These are phyloP conservation scores for Venturia pyrina DNA, from an alignment of 2,329 filamentous ascomycete species.

Conservation along the genomic window DNA sequence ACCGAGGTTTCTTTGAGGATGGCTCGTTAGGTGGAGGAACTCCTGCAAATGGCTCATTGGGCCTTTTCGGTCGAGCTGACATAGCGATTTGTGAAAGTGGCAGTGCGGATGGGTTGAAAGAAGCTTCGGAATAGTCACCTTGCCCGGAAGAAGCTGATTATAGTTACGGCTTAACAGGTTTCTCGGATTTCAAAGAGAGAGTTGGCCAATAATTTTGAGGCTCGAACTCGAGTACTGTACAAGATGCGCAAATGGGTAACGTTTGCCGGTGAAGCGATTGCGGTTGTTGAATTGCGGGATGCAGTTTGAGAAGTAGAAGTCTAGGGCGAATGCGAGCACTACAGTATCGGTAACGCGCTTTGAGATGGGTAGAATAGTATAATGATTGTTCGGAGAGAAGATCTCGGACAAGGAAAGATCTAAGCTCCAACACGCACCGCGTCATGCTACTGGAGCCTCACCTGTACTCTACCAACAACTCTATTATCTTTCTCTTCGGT, in stretches of 20 bases:
- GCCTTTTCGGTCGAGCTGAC: conserved; percentile 63
- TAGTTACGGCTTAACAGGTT: not conserved
- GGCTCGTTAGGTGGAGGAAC: conserved; percentile 54
- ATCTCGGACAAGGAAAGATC: not conserved
- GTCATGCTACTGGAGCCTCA: not conserved
- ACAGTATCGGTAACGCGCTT: not conserved
- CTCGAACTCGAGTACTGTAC: not conserved
- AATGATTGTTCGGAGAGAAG: not conserved
- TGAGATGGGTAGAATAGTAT: not conserved
- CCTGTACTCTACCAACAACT: not conserved
- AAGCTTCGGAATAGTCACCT: not conserved
- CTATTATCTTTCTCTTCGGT: not conserved
- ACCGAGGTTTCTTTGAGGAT: conserved; percentile 68
- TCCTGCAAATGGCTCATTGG: conserved; percentile 69
- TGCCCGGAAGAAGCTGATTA: not conserved
- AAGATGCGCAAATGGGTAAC: not conserved
- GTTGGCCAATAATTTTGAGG: not conserved
- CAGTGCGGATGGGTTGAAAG: not conserved
- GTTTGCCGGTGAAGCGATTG: not conserved
- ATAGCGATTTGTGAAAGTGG: not conserved
- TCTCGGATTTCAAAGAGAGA: not conserved
- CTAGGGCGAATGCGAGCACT: not conserved
- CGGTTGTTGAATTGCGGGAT: not conserved
- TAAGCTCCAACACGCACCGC: not conserved
- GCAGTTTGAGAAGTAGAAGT: not conserved